Base-by-base conservation (phyloP, 208 protist species). In the Crithidia acanthocephali region DNA sequence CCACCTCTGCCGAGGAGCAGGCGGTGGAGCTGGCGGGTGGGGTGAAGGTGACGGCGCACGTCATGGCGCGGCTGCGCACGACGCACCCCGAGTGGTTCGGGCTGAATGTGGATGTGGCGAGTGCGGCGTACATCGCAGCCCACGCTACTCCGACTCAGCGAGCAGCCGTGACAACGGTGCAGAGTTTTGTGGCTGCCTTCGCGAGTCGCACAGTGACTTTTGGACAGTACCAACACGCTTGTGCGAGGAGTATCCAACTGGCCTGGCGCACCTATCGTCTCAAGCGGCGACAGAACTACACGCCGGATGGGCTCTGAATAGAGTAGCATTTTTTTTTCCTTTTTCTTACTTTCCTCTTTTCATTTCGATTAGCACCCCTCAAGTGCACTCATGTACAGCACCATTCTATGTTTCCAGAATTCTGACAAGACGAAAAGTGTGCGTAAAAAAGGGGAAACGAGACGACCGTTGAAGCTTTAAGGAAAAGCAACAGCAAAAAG, bases 11-110 rank as follows among this genome's bases (percentile, higher is more conserved):
- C 18, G 64, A 77, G 30, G 72, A 40, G 50, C 65, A 64, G 56
- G 30, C 55, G 22, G 42, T 72, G 33, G 47, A 61, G 15, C 55
- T 73, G 35, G 23, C 64, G 1, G 72, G 65, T 7, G 70, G 75
- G 18, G 57, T 32, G 40, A 40, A 50, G 33, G 57, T 78, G 59
- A 37, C 64, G 37, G 51, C 72, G 18, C 74, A 80, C 63, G 72
- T 88, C 16, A 28, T 61, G 59, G 48, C 68, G 32, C 57, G 70
- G 10, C 68, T 91, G 62, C 58, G 65, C 16, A 30, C 40, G 23
- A 76, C 72, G 22, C 62, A 91, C 59, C 79, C 85, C 18, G 59
- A 74, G 66, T 85, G 83, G 80, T 81, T 86, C 51, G 48, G 30
- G 13, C 8, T 58, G n/a, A 50, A 64, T 25, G 62, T 68, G 33